These are phyloP conservation scores for Bipolaris zeicola DNA, from an alignment of 2,329 filamentous ascomycete genomes.

Conservation along the genomic window DNA sequence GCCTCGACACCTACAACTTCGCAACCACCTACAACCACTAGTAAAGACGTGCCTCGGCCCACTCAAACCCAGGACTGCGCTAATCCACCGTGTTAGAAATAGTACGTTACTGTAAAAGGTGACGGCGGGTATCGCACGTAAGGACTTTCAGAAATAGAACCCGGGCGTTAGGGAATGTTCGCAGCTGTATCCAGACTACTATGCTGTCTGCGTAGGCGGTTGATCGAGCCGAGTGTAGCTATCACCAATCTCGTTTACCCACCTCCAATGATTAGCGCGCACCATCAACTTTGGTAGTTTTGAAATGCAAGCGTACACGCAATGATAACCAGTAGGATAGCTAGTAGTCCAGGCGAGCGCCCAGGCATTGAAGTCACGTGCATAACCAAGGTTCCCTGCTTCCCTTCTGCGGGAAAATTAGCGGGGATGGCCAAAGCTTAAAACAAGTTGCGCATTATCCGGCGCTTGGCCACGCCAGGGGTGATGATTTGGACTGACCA, in stretches of 20 bases:
- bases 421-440: no score
- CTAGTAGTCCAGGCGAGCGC: neutral
- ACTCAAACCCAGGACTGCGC: neutral
- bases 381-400: neutral
- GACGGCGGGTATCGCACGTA: neutral
- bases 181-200: neutral
- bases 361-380: neutral
- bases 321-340: neutral
- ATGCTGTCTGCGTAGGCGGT: neutral
- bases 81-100: neutral
- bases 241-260: neutral
- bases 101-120: neutral
- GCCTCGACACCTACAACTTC: neutral
- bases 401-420: neutral
- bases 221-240: neutral
- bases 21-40: neutral
- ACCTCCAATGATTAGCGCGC: neutral
- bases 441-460: neutral
- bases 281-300: neutral
- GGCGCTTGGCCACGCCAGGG: neutral
- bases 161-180: neutral
- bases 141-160: neutral
- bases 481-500: neutral
- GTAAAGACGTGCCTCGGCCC: neutral
- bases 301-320: neutral